Evolutionary conservation across 78 protist genomes (phyloP).

Genomic region (Dictyostelium firmibasis): DNA sequence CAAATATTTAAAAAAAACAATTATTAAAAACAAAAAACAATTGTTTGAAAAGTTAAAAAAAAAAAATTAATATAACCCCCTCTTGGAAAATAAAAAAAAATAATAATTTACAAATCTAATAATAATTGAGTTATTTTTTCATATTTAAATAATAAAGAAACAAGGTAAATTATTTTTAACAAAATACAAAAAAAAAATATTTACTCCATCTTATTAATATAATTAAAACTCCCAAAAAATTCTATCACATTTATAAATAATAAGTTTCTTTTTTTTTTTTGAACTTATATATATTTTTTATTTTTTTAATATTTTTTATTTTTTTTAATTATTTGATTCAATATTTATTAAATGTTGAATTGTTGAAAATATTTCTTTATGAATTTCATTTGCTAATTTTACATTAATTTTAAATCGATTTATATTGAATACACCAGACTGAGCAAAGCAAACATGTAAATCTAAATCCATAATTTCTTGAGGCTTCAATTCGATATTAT

Average conservation of each 20-base stretch:
- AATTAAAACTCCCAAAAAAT: neutral
- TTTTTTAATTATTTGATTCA: neutral
- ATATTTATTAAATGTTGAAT: constrained; percentile 67
- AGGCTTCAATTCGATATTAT: constrained; percentile 33
- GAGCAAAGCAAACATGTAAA: constrained; percentile 22
- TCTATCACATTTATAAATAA: neutral
- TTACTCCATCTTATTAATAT: too few relatives aligned
- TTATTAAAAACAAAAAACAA: too few relatives aligned
- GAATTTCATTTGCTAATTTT: constrained; percentile 46
- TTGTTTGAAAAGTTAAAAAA: too few relatives aligned
- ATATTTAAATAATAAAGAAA: neutral
- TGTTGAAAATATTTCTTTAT: constrained; percentile 58
- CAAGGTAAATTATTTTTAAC: neutral
- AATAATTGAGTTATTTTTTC: too few relatives aligned
- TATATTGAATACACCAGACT: constrained; percentile 47
- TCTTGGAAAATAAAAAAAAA: too few relatives aligned
- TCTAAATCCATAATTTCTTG: constrained; percentile 14
- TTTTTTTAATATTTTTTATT: neutral
- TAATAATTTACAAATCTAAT: too few relatives aligned
- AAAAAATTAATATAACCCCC: too few relatives aligned
- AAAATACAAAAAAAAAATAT: neutral
- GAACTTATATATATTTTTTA: neutral
- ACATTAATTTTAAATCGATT: constrained; percentile 63
- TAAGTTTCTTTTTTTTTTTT: neutral
- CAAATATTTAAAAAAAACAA: neutral